Conservation (phyloP, 257 asterid genomes). For the Agastache rugosa region DNA sequence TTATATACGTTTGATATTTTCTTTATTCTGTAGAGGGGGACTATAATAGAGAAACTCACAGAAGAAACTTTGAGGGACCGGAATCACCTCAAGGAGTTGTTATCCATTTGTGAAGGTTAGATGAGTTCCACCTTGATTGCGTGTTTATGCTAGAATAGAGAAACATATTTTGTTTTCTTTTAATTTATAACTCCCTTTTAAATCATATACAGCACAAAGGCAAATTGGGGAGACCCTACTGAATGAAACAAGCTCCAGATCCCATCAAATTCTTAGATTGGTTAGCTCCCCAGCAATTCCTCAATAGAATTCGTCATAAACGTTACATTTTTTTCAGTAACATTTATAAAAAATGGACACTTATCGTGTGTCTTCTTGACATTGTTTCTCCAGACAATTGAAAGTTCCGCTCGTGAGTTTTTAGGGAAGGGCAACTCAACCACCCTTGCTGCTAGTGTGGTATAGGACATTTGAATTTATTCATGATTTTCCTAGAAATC, state of each 20-base stretch:
- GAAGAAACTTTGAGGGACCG: constrained; percentile 94
- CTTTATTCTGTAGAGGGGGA: constrained; percentile 68
- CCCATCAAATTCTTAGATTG: constrained; percentile 99
- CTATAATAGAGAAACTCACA: constrained; percentile 84
- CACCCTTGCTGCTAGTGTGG: constrained; percentile 98
- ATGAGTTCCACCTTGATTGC: constrained; percentile 24
- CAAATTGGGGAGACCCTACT: constrained; percentile 87
- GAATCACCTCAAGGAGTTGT: constrained; percentile 89
- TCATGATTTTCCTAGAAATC: constrained; percentile 30
- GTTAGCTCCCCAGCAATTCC: constrained; percentile 49
- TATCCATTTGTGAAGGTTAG: constrained; percentile 88
- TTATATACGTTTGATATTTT: constrained; percentile 32
- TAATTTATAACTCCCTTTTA: constrained; percentile 20
- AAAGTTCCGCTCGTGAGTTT: constrained; percentile 98
- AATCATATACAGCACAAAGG: constrained; percentile 69
- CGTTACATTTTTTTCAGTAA: background rate
- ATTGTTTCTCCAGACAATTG: constrained; percentile 75
- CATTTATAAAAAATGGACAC: constrained; percentile 9
- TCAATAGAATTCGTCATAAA: constrained; percentile 14
- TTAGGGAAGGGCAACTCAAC: constrained; percentile 95
- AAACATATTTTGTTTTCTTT: constrained; percentile 18
- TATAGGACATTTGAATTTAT: constrained; percentile 41
- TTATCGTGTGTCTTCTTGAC: constrained; percentile 19
- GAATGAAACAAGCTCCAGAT: constrained; percentile 96
- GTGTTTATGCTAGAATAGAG: constrained; percentile 8